Percentiles rank a stretch among this genome's conserved stretches.
These are phyloP conservation scores for Boletus insuetus DNA, from an alignment of 768 basidiomycete species.

Conservation along the genomic window DNA sequence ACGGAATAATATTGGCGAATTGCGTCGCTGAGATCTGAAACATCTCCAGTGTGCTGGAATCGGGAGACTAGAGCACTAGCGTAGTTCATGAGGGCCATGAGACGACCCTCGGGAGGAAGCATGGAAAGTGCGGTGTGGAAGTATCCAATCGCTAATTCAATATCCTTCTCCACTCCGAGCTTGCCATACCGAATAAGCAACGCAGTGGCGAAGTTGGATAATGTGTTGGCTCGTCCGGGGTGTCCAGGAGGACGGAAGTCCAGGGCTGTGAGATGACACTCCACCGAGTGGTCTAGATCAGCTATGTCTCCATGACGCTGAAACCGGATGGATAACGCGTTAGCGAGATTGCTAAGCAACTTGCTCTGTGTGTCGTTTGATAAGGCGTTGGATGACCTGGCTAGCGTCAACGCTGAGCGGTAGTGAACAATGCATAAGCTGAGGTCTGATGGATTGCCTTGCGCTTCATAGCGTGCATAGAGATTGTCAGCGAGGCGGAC, in stretches of 20 bases:
- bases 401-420: constrained; percentile 25
- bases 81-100: constrained; percentile 27
- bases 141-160: constrained; percentile 29
- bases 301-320: constrained; percentile 23
- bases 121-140: constrained; percentile 21
- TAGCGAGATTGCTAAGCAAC: constrained; percentile 29
- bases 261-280: constrained; percentile 26
- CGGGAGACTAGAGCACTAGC: constrained; percentile 29
- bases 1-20: constrained; percentile 24
- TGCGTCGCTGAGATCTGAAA: constrained; percentile 21
- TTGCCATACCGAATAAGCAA: constrained; percentile 28
- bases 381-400: constrained; percentile 15
- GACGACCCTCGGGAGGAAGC: constrained; percentile 18
- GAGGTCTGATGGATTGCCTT: constrained; percentile 22
- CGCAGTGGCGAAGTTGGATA: constrained; percentile 31
- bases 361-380: constrained; percentile 24
- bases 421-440: constrained; percentile 27
- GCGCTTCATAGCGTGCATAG: constrained; percentile 21
- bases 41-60: constrained; percentile 20
- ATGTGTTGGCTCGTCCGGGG: constrained; percentile 19
- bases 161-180: constrained; percentile 20
- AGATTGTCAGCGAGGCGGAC: constrained; percentile 25
- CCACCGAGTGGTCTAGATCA: constrained; percentile 28
- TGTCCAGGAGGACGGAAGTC: constrained; percentile 27
- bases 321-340: constrained; percentile 26